Percentiles rank a stretch among this genome's conserved stretches.
Conservation (phyloP, 75 land plant species). For the Picea glauca region DNA sequence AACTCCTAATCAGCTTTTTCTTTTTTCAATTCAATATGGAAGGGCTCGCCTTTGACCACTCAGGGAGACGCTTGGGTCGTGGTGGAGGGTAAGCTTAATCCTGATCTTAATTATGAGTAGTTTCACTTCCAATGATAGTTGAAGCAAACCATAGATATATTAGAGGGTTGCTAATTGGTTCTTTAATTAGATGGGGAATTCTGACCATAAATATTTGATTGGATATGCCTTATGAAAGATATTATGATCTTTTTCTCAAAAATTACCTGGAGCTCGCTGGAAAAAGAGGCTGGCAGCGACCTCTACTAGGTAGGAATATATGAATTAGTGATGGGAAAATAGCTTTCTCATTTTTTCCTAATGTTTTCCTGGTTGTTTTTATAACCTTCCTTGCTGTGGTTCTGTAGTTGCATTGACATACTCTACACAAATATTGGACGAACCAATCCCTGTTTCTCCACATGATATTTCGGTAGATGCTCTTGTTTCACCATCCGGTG, state of each 20-base stretch:
- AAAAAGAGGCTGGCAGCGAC: slow-evolving; percentile 71
- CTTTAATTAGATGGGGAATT: no score
- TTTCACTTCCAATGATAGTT: background rate
- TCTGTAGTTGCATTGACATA: slow-evolving; percentile 87
- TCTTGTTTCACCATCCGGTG: slow-evolving; percentile 50
- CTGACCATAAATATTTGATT: background rate
- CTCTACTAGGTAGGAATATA: slow-evolving; percentile 62
- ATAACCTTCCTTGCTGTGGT: background rate
- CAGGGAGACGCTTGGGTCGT: slow-evolving; percentile 89
- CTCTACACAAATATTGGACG: slow-evolving; percentile 76
- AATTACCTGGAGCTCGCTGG: slow-evolving; percentile 61
- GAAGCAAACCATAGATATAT: background rate
- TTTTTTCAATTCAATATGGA: slow-evolving; percentile 5
- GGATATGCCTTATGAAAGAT: slow-evolving; percentile 31
- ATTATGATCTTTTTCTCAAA: slow-evolving; percentile 74
- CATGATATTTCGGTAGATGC: slow-evolving; percentile 69
- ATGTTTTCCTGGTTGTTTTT: background rate
- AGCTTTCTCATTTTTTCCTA: background rate
- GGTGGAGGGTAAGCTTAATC: slow-evolving; percentile 81
- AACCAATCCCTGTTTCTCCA: slow-evolving; percentile 62
- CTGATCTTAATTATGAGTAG: background rate
- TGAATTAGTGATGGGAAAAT: background rate
- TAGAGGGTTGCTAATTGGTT: background rate
- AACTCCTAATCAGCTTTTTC: background rate
- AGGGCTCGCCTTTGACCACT: slow-evolving; percentile 89